Conservation (phyloP, 371 early-diverging fungal species). For the Mortierella sp. region DNA sequence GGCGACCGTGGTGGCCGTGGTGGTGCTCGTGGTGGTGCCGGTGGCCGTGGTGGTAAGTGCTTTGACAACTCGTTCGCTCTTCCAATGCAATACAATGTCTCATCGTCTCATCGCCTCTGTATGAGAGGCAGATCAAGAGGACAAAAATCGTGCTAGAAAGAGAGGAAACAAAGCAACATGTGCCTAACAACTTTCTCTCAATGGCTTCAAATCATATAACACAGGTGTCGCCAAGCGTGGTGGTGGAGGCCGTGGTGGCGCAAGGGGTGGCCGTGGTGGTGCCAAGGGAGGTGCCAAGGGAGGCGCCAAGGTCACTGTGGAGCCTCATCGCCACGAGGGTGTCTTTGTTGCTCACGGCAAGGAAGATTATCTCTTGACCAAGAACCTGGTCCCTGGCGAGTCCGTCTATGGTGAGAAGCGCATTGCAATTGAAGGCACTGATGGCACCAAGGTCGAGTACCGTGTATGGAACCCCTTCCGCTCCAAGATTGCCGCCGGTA, state of each 20-base stretch:
- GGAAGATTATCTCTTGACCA: constrained; percentile 99
- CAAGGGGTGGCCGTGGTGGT: constrained; percentile 62
- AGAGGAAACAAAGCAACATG: not conserved
- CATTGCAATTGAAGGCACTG: constrained; percentile 92
- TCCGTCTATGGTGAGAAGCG: constrained; percentile 99
- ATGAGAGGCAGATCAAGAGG: no score
- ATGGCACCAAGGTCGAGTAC: constrained; percentile 98
- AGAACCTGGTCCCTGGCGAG: constrained; percentile 99
- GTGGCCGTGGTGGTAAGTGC: constrained; percentile 60
- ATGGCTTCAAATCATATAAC: constrained; percentile 3
- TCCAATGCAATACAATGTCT: constrained; percentile 19
- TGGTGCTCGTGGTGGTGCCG: constrained; percentile 59
- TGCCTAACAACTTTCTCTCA: not conserved
- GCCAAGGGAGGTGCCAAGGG: constrained; percentile 82
- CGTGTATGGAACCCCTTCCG: constrained; percentile 99
- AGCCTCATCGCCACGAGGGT: constrained; percentile 97
- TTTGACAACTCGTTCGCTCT: constrained; percentile 38
- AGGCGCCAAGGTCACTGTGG: constrained; percentile 93
- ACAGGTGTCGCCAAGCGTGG: constrained; percentile 59
- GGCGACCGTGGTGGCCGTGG: constrained; percentile 54
- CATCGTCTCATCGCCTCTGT: no score
- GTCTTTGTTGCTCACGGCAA: constrained; percentile 99
- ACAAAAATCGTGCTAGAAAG: constrained; percentile 12
- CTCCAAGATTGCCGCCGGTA: constrained; percentile 99
- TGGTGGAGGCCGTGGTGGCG: constrained; percentile 63